These are phyloP conservation scores for Jamesozyma piceae DNA, from an alignment of 805 yeast species.

Conservation along the genomic window DNA sequence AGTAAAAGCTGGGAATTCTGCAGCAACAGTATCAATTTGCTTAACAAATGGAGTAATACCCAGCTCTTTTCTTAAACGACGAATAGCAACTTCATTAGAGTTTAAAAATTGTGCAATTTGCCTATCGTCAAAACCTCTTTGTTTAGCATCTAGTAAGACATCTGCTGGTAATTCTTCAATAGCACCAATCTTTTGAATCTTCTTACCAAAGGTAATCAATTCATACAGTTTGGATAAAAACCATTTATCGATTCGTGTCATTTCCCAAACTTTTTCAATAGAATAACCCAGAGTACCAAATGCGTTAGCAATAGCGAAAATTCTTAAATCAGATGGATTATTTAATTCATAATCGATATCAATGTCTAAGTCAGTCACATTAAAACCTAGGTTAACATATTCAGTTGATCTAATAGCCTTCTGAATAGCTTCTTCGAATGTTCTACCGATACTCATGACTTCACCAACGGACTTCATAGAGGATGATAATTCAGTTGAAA, in stretches of 20 bases:
- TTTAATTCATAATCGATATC: conserved; percentile 89
- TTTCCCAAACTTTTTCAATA: conserved; percentile 82
- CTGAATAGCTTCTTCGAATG: conserved; percentile 95
- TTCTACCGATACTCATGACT: conserved; percentile 95
- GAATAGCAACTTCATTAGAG: conserved; percentile 86
- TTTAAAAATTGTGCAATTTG: conserved; percentile 84
- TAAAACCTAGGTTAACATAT: conserved; percentile 91
- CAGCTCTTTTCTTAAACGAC: conserved; percentile 78
- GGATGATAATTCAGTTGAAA: conserved; percentile 76
- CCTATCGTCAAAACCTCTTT: conserved; percentile 92
- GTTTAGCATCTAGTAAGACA: conserved; percentile 78
- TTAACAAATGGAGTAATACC: conserved; percentile 88
- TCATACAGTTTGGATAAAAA: conserved; percentile 78
- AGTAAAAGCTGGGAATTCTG: conserved; percentile 95
- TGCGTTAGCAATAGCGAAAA: conserved; percentile 95
- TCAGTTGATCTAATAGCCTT: conserved; percentile 91
- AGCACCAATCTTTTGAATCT: conserved; percentile 47
- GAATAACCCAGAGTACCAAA: conserved; percentile 69
- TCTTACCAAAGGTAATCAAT: conserved; percentile 61
- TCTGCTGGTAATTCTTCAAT: conserved; percentile 50
- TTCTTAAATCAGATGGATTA: conserved; percentile 95
- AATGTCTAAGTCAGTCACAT: conserved; percentile 76
- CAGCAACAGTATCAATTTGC: conserved; percentile 97
- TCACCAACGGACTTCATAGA: conserved; percentile 99
- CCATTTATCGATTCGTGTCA: conserved; percentile 94